Base-by-base conservation (phyloP, 495 filamentous ascomycete species). In the Bacidia gigantensis region DNA sequence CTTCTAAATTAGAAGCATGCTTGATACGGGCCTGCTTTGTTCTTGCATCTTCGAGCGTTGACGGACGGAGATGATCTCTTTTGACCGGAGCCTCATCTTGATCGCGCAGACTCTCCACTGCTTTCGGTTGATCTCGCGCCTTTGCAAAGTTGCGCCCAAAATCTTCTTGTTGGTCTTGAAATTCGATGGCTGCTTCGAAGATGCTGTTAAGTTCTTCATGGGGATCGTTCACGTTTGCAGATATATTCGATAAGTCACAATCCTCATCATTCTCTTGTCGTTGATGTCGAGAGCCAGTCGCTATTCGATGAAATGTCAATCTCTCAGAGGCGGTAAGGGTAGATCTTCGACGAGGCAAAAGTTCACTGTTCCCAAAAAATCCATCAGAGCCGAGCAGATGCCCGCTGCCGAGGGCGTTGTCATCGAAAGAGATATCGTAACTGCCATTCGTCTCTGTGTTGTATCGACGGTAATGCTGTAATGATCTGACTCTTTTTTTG, bases 281-380 rank as follows among this genome's bases (percentile, higher is more conserved):
- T 22, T n/a, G n/a, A 23, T 48, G 7, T 11, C 46, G 46, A 3
- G 53, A 18, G 9, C 56, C 22, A 63, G 56, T 0, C 51, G 56
- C 25, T 67, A 84, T 80, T 48, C 69, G 67, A 42, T 75, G 67
- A 59, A 84, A 84, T 1, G 73, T 65, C 2, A 66, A 64, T 26
- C 67, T 62, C 57, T 84, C 81, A 0, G 64, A 46, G 0, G 69
- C 69, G 0, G 80, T 83, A 38, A 83, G 79, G 29, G 80, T 84
- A 18, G 69, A 14, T 54, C 50, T 5, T 54, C 64, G 7, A 35
- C 7, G 29, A 14, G 29, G 7, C 29, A 7, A 14, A 35, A 14
- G 29, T 5, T 35, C 29, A 7, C 14, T 14, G 14, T 35, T 35
- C 7, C 5, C 7, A 14, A 14, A 14, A 14, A 35, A 7, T 35